Base-by-base conservation (phyloP, 2,329 filamentous ascomycete species). In the Fonsecaea monophora region DNA sequence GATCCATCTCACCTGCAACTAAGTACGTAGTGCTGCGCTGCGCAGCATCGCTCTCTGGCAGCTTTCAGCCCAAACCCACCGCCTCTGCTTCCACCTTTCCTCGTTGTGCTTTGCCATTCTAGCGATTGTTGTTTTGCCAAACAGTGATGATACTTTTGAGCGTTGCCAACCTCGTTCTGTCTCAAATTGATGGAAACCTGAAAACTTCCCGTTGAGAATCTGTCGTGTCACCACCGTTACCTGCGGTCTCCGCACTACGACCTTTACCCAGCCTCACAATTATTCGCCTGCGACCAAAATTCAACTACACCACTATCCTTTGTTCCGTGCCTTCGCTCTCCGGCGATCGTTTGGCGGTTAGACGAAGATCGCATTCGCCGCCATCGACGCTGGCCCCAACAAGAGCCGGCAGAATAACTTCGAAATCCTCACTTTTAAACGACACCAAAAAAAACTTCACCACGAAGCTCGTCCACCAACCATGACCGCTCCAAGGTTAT, bases 201-300 rank as follows among this genome's bases (percentile, higher is more conserved):
- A 40, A 21, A 21, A 4, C 13, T 18, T 25, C 45, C 25, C 45
- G 25, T 12, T 50, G 45, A 50, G 45, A 25, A 10, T n/a, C 9
- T 10, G 45, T n/a, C 45, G 18, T 25, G 21, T 25, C 45, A 50
- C 45, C 32, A 48, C 54, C 12, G 35, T 12, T 38, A 32, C 50
- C 50, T 21, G 35, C 58, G 57, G 30, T 15, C 37, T 38, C n/a
- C n/a, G 30, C 15, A 18, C 45, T 15, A 63, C 62, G 38, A 61
- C 37, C 54, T 66, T n/a, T 25, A 42, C 63, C 68, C 68, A 70
- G 66, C 66, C 68, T 70, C 68, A 62, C 42, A 68, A 65, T 68
- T 66, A 59, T 66, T 65, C 58, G 25, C 50, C 38, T 42, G 54
- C 42, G 54, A 56, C 45, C 48, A 13, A n/a, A 53, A 18, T 13